Base-by-base conservation (phyloP, 2,329 filamentous ascomycete species). In the Curvularia sp. region DNA sequence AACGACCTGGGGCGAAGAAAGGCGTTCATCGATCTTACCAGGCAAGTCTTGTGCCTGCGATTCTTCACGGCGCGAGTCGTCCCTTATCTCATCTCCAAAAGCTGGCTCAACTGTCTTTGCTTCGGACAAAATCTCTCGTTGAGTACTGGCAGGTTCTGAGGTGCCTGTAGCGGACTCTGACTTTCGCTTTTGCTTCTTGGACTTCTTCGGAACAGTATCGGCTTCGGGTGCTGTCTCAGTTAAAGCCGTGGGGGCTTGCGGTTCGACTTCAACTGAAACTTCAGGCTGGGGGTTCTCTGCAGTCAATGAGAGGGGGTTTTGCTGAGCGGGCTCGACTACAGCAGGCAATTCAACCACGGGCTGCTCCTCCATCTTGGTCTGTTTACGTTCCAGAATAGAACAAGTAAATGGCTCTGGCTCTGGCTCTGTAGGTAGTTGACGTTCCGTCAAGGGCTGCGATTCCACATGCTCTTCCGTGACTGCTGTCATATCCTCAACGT, bases 331-430 rank as follows among this genome's bases (percentile, higher is more conserved):
- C 3, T 48, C 38, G 25, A 5, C 18, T 15, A 36, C 21, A 5
- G n/a, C n/a, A 30, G 34, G 15, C 25, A n/a, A 19, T 10, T 28
- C 30, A 2, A 53, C n/a, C 28, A 30, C 23, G 4, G 47, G 39
- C 3, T 52, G 23, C 19, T 59, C 61, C 42, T 72, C 70, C 41
- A 71, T 72, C 57, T 75, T 73, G 56, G 66, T 74, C 49, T 66
- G 66, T 49, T 67, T 67, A 23, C 55, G 67, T 13, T 60, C 55
- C 28, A 68, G 46, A 57, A 57, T 45, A 53, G 70, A 59, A 18
- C 58, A 53, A 65, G 49, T 18, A 10, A 18, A 25, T 13, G 25
- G 12, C 13, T 60, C 30, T 13, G 25, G 12, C 13, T 60, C 41
- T 49, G 46, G 19, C 18, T 55, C 42, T 13, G 50, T 2, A 38